These are phyloP conservation scores for Porpolomopsis calyptriformis DNA, from an alignment of 768 basidiomycete genomes.

Conservation along the genomic window DNA sequence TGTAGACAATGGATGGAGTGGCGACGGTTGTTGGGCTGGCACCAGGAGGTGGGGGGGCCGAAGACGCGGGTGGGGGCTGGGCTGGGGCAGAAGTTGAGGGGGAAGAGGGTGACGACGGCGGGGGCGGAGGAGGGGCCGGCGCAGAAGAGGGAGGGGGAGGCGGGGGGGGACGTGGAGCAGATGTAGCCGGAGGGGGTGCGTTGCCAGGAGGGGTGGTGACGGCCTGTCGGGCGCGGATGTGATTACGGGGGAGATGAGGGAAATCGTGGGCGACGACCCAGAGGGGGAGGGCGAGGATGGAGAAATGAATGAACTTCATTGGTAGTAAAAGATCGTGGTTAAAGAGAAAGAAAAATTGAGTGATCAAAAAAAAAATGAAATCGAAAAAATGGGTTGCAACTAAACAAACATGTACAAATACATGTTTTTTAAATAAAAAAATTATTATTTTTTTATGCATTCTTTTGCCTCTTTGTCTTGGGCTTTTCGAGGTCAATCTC, in stretches of 20 bases:
- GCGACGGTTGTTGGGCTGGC: constrained; percentile 12
- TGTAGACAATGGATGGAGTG: constrained; percentile 24
- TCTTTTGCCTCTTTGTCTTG: constrained; percentile 59
- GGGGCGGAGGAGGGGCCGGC: constrained; percentile 5
- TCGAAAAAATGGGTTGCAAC: no score
- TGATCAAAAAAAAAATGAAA: background rate
- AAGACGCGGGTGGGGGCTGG: constrained; percentile 5
- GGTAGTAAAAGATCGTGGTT: constrained; percentile 6
- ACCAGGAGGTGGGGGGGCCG: constrained; percentile 3
- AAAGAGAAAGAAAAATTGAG: constrained; percentile 3
- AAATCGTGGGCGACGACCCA: constrained; percentile 30
- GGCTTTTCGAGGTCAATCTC: constrained; percentile 88
- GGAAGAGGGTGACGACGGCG: background rate
- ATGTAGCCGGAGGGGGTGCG: constrained; percentile 15
- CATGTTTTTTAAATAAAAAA: no score
- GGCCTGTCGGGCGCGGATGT: constrained; percentile 5
- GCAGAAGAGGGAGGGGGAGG: background rate
- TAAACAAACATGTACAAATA: no score
- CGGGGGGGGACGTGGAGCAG: background rate
- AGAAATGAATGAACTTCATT: constrained; percentile 31
- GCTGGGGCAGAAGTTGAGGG: constrained; percentile 6
- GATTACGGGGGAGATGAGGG: no score
- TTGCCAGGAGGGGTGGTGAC: constrained; percentile 19
- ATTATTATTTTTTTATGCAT: background rate
- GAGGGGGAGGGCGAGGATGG: constrained; percentile 28